Evolutionary conservation across 2,329 filamentous ascomycete species (phyloP).

Genomic region (Fusarium sp.): DNA sequence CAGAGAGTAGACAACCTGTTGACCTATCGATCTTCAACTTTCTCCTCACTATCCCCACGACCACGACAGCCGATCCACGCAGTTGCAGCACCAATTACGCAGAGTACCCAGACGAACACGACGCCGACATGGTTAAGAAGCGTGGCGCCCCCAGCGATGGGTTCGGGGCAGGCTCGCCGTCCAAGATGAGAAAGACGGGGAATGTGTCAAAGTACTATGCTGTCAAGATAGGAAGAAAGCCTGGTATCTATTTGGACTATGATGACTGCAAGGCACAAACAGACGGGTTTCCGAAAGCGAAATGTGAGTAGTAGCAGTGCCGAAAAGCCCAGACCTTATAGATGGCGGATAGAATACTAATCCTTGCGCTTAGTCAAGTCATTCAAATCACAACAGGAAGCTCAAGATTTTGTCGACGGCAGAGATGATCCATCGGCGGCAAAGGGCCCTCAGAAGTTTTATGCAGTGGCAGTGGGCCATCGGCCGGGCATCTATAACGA

Average conservation of each 20-base stretch:
- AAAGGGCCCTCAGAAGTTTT: slow-evolving; percentile 61
- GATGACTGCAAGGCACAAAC: slow-evolving; percentile 71
- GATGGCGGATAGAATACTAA: slow-evolving; percentile 9
- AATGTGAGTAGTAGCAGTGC: slow-evolving; percentile 67
- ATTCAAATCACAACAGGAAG: slow-evolving; percentile 78
- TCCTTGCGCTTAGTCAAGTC: slow-evolving; percentile 73
- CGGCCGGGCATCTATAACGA: slow-evolving; percentile 69
- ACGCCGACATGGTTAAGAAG: slow-evolving; percentile 47
- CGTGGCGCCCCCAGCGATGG: slow-evolving; percentile 39
- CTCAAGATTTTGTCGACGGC: slow-evolving; percentile 80
- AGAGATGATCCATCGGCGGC: slow-evolving; percentile 55
- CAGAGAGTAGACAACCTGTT: slow-evolving; percentile 13
- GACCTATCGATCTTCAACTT: slow-evolving; percentile 43
- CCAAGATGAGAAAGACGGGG: slow-evolving; percentile 63
- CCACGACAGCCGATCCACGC: slow-evolving; percentile 5
- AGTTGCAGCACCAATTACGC: slow-evolving; percentile 5
- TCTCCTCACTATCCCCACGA: slow-evolving; percentile 24
- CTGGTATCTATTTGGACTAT: slow-evolving; percentile 72
- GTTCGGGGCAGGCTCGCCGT: slow-evolving; percentile 26
- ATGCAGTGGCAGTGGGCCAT: slow-evolving; percentile 70
- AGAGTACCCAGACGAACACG: slow-evolving; percentile 1
- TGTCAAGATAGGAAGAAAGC: slow-evolving; percentile 65
- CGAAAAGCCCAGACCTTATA: background rate
- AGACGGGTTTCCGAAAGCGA: slow-evolving; percentile 70
- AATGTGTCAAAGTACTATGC: slow-evolving; percentile 70